These are phyloP conservation scores for Silene coronaria DNA, from an alignment of 179 eudicot species.

Conservation along the genomic window DNA sequence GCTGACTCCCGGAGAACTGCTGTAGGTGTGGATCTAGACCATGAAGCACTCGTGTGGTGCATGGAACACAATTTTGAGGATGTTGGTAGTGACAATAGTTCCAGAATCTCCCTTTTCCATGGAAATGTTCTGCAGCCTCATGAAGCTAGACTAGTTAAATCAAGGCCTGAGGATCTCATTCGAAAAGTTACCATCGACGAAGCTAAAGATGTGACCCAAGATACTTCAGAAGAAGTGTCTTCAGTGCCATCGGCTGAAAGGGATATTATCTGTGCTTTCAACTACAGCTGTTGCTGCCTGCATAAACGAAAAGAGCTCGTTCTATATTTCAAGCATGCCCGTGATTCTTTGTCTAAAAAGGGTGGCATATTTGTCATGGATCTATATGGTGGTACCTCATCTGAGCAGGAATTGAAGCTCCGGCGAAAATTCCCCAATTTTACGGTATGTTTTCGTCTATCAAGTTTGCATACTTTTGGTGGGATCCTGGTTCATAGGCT, in stretches of 20 bases:
- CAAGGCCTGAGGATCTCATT: slow-evolving; percentile 34
- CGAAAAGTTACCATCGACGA: slow-evolving; percentile 33
- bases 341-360: slow-evolving; percentile 48
- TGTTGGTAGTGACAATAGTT: slow-evolving; percentile 54
- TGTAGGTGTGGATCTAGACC: slow-evolving; percentile 79
- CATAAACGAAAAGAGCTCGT: slow-evolving; percentile 76
- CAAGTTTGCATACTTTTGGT: not conserved
- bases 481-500: not conserved
- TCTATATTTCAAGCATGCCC: slow-evolving; percentile 72
- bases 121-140: slow-evolving; percentile 84
- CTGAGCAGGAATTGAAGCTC: slow-evolving; percentile 67
- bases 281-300: slow-evolving; percentile 96
- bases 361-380: slow-evolving; percentile 97
- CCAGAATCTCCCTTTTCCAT: slow-evolving; percentile 79
- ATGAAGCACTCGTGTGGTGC: slow-evolving; percentile 86
- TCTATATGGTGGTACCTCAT: slow-evolving; percentile 88
- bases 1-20: slow-evolving; percentile 85
- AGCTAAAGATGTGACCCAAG: slow-evolving; percentile 23
- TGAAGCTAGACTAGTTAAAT: slow-evolving; percentile 50
- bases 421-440: slow-evolving; percentile 84
- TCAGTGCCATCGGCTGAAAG: slow-evolving; percentile 42
- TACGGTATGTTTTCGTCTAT: slow-evolving; percentile 45
- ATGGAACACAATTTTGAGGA: slow-evolving; percentile 64
- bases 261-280: slow-evolving; percentile 91
- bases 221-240: slow-evolving; percentile 26